Base-by-base conservation (phyloP, 345 rosid genomes). In the Draba incana region DNA sequence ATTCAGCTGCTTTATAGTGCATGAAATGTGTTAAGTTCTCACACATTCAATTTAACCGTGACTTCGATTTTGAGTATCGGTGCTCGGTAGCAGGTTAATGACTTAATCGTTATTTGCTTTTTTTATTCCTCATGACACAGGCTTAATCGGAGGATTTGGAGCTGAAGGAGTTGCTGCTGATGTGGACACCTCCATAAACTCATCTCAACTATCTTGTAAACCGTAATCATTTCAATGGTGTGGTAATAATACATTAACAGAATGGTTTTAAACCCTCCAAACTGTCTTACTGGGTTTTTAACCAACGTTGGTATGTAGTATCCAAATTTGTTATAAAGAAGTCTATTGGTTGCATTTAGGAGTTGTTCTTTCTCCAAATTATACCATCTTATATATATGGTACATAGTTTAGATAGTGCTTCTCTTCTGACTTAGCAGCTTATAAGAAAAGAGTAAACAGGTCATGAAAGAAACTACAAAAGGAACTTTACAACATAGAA, bases 121-220 rank as follows among this genome's bases (percentile, higher is more conserved):
- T 68, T 56, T 46, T 8, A n/a, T n/a, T n/a, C n/a, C 24, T n/a
- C 25, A 2, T 56, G 55, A 11, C 37, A 8, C 39, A 68, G 72
- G 57, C 64, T 14, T 14, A 24, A 10, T 68, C 2, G 10, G 10
- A 58, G 57, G 14, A 68, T 28, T 49, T 47, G 23, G 39, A 35
- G 48, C 72, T 68, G 56, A 35, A 35, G 47, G 27, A 13, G n/a
- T 68, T n/a, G 20, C 45, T 44, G 25, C 9, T 66, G 35, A 66
- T 52, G 28, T 53, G 33, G 30, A 5, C 4, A 55, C 45, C 10
- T 55, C 5, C 45, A 41, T 45, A 45, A 62, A 44, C 42, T 15
- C 42, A 61, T n/a, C 50, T 42, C 33, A 37, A 28, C 53, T 62
- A 62, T 57, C 38, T n/a, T 56, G 38, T 56, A 46, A 35, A 23